phyloP scores from a whole-genome alignment of 768 basidiomycete genomes.

The Pleurotus pulmonarius region DNA sequence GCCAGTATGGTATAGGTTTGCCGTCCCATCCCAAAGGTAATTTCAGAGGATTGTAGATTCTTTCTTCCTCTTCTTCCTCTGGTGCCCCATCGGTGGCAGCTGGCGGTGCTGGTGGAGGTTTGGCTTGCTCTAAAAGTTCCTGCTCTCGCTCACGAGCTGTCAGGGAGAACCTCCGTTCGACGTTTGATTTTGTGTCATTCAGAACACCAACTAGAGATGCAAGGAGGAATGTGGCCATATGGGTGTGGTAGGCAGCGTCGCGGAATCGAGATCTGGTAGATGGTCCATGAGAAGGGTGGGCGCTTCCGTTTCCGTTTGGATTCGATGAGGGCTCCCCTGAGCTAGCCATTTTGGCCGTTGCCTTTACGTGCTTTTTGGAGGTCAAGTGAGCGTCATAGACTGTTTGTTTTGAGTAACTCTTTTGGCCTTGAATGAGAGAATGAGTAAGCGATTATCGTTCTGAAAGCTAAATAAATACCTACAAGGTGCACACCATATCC shows the following conservation, averaged over 20 bases:
- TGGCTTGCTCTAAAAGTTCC: constrained; percentile 75
- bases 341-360: constrained; percentile 67
- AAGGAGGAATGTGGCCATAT: constrained; percentile 68
- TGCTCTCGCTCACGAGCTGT: constrained; percentile 98
- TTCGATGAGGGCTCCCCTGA: constrained; percentile 45
- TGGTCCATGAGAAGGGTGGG: constrained; percentile 26
- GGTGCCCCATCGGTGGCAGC: constrained; percentile 40
- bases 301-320: constrained; percentile 47
- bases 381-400: constrained; percentile 96
- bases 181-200: constrained; percentile 91
- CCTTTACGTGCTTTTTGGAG: constrained; percentile 95
- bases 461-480: constrained; percentile 27
- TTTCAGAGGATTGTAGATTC: constrained; percentile 97
- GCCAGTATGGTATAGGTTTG: constrained; percentile 98
- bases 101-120: constrained; percentile 44
- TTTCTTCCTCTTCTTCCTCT: constrained; percentile 86
- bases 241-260: constrained; percentile 67
- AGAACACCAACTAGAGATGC: constrained; percentile 59
- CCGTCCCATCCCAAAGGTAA: constrained; percentile 97
- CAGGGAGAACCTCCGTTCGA: constrained; percentile 93
- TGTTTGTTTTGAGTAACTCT: constrained; percentile 93
- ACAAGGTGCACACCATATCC: constrained; percentile 96
- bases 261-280: constrained; percentile 49
- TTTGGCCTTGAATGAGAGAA: constrained; percentile 64
- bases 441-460: no score